Conservation (phyloP, 164 flowering plant genomes). For the Liquidambar formosana region DNA sequence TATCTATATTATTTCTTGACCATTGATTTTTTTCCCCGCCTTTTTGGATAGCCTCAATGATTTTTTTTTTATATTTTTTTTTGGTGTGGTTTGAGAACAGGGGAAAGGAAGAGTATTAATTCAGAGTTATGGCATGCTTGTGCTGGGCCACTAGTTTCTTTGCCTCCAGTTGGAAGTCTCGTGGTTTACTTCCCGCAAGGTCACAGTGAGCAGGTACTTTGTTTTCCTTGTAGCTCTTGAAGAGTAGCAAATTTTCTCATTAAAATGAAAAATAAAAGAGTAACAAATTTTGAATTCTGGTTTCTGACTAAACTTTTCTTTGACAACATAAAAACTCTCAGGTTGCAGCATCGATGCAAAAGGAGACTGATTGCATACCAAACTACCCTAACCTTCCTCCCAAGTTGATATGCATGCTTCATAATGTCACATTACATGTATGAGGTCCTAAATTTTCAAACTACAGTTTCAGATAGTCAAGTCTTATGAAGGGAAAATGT, state of each 20-base stretch:
- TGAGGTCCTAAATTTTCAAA: conserved; percentile 10
- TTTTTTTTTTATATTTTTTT: neutral
- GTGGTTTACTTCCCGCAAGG: conserved; percentile 99
- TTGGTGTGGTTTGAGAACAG: conserved; percentile 37
- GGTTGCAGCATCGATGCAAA: conserved; percentile 99
- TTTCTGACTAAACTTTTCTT: conserved; percentile 13
- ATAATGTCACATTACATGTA: conserved; percentile 91
- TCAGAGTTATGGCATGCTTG: conserved; percentile 99
- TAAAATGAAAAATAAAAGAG: too few relatives aligned
- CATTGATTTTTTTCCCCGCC: neutral
- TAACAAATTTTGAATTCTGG: neutral
- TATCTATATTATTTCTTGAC: neutral
- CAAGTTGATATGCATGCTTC: conserved; percentile 89
- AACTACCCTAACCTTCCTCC: conserved; percentile 95
- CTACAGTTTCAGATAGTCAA: neutral
- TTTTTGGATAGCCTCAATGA: neutral
- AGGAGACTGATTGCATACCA: conserved; percentile 83
- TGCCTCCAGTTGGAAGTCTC: conserved; percentile 94
- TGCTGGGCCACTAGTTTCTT: conserved; percentile 92
- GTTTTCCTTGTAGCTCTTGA: neutral
- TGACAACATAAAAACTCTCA: conserved; percentile 24
- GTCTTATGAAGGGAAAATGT: neutral
- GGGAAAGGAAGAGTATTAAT: conserved; percentile 78
- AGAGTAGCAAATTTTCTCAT: neutral
- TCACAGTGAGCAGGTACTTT: conserved; percentile 91